These are phyloP conservation scores for Sporothrix humicola DNA, from an alignment of 2,329 filamentous ascomycete genomes.

Conservation along the genomic window DNA sequence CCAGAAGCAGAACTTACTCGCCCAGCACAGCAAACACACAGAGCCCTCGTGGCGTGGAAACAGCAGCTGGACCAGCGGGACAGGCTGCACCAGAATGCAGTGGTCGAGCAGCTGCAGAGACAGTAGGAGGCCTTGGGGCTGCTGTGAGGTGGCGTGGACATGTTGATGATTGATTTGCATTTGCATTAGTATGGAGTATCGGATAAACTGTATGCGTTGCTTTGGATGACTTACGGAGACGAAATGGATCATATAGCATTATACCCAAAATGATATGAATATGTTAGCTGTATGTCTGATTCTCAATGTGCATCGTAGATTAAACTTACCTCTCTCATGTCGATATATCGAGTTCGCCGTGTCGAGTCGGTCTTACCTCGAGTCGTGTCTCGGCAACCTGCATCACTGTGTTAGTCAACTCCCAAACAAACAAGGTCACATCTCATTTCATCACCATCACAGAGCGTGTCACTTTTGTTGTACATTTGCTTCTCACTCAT, in stretches of 20 bases:
- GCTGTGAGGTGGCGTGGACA: too few species aligned
- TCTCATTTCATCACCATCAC: background rate
- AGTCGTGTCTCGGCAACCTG: conserved; percentile 9
- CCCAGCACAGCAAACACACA: background rate
- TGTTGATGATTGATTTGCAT: too few species aligned
- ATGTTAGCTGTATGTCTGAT: too few species aligned
- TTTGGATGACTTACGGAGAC: too few species aligned
- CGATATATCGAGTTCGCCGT: background rate
- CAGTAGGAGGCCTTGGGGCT: background rate
- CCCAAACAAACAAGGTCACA: background rate
- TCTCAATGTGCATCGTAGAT: too few species aligned
- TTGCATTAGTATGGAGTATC: too few species aligned
- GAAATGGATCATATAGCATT: too few species aligned
- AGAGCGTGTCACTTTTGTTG: background rate
- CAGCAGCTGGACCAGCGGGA: background rate
- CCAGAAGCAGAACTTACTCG: background rate
- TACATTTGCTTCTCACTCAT: too few species aligned
- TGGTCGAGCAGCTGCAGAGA: background rate
- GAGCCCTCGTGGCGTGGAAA: background rate
- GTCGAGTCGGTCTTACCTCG: background rate
- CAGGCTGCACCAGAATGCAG: background rate
- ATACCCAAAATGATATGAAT: too few species aligned
- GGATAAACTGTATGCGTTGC: too few species aligned
- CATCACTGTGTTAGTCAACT: background rate
- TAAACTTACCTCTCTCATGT: too few species aligned